These are phyloP conservation scores for Artemisia tridentata DNA, from an alignment of 129 eudicot species.

Conservation along the genomic window DNA sequence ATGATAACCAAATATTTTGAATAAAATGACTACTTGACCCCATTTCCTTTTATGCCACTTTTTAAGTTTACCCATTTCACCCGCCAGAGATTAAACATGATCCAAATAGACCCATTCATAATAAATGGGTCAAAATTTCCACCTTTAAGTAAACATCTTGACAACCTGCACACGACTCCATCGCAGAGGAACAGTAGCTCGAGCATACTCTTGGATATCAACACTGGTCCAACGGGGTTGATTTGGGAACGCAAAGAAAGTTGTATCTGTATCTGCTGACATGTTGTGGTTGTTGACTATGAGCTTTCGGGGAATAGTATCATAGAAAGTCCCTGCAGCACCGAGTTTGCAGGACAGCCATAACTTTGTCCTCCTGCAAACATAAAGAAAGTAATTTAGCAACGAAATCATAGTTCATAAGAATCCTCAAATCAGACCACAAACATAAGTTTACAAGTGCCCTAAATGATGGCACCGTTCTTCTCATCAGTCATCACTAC, in stretches of 20 bases:
- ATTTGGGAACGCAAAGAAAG: conserved; percentile 83
- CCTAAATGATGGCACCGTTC: conserved; percentile 6
- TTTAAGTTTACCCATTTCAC: background rate
- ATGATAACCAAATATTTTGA: background rate
- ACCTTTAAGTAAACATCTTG: conserved; percentile 20
- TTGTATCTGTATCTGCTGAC: conserved; percentile 83
- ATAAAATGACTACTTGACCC: background rate
- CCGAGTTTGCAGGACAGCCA: conserved; percentile 92
- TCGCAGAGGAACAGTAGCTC: conserved; percentile 77
- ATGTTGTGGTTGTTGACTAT: conserved; percentile 67
- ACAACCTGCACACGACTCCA: conserved; percentile 99
- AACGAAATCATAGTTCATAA: background rate
- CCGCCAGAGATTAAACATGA: background rate
- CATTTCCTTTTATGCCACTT: background rate
- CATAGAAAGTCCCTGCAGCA: conserved; percentile 97
- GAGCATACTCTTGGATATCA: conserved; percentile 63
- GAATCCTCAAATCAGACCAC: background rate
- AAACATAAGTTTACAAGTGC: background rate
- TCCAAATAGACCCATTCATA: background rate
- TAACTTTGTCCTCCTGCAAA: conserved; percentile 87
- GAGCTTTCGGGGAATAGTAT: conserved; percentile 79
- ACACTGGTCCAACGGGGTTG: conserved; percentile 94
- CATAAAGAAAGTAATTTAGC: conserved; percentile 1
- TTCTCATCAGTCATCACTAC: conserved; percentile 11
- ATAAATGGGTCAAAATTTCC: conserved; percentile 5